These are phyloP conservation scores for Globisporangium camurandrum DNA, from an alignment of 352 stramenopile genomes.

Conservation along the genomic window DNA sequence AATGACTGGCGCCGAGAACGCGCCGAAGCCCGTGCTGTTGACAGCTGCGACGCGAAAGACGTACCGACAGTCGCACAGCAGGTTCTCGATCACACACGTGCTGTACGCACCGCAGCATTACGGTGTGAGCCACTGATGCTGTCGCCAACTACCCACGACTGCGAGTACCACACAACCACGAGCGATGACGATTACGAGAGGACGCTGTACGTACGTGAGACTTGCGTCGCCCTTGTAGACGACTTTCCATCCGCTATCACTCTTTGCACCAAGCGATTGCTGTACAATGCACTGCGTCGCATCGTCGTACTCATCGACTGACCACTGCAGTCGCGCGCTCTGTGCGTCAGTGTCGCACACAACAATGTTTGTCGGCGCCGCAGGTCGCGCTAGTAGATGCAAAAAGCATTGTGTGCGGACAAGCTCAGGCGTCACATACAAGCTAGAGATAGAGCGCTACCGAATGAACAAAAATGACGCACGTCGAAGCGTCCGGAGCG, in stretches of 20 bases:
- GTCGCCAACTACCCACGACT: too few species aligned
- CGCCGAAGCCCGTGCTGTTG: conserved; percentile 8
- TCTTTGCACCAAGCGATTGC: conserved; percentile 12
- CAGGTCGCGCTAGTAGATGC: conserved; percentile 8
- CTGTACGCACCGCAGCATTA: too few species aligned
- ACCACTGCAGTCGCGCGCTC: conserved; percentile 6
- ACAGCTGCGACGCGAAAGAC: conserved; percentile 18
- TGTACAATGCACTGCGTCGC: conserved; percentile 16
- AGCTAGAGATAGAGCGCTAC: too few species aligned
- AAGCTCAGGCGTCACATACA: too few species aligned
- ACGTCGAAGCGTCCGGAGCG: conserved; percentile 27
- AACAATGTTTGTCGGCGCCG: conserved; percentile 3
- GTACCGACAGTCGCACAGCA: conserved; percentile 18
- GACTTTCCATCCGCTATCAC: conserved; percentile 17
- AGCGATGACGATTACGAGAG: not conserved
- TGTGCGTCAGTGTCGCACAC: conserved; percentile 1
- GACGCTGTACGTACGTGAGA: conserved; percentile 4
- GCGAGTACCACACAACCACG: not conserved
- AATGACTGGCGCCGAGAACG: conserved; percentile 11
- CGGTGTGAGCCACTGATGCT: too few species aligned
- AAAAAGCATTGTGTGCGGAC: too few species aligned
- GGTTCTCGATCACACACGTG: conserved; percentile 8
- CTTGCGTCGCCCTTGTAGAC: conserved; percentile 14
- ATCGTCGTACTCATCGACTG: not conserved
- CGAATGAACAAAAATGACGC: too few species aligned